A percentile compares a stretch with the other conserved stretches of the same genome.
Conservation (phyloP, 2,329 filamentous ascomycete species). For the Phyllosticta ampelicida region DNA sequence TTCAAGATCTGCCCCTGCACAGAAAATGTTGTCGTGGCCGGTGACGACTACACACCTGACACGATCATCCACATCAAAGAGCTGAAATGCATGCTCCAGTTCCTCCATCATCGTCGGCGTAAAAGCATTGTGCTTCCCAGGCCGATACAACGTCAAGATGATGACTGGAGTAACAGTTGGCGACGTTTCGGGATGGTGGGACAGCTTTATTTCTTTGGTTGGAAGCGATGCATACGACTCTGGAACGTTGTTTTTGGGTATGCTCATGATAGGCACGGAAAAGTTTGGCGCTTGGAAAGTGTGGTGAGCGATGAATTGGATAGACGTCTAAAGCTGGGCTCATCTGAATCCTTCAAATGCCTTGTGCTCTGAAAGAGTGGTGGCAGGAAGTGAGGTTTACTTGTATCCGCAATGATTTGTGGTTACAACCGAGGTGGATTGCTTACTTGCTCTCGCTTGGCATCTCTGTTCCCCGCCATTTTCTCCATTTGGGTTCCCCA, state of each 20-base stretch:
- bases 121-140: slow-evolving; percentile 58
- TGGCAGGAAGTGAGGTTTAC: too few species aligned
- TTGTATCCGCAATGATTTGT: background rate
- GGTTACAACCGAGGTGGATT: background rate
- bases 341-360: background rate
- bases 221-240: slow-evolving; percentile 30
- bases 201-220: slow-evolving; percentile 31
- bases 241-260: slow-evolving; percentile 19
- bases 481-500: background rate
- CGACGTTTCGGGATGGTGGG: slow-evolving; percentile 35
- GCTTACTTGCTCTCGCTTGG: background rate
- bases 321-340: too few species aligned
- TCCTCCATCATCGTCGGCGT: slow-evolving; percentile 53
- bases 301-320: too few species aligned
- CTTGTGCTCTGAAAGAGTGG: background rate
- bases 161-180: slow-evolving; percentile 50
- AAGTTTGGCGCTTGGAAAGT: background rate
- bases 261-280: background rate
- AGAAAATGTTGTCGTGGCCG: slow-evolving; percentile 41
- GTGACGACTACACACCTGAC: slow-evolving; percentile 47
- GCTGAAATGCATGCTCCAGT: slow-evolving; percentile 43
- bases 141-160: slow-evolving; percentile 54
- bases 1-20: slow-evolving; percentile 47
- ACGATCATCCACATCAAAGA: slow-evolving; percentile 44
- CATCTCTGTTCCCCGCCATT: background rate